Evolutionary conservation across 495 filamentous ascomycete species (phyloP).

Genomic region (Niebla homalea): DNA sequence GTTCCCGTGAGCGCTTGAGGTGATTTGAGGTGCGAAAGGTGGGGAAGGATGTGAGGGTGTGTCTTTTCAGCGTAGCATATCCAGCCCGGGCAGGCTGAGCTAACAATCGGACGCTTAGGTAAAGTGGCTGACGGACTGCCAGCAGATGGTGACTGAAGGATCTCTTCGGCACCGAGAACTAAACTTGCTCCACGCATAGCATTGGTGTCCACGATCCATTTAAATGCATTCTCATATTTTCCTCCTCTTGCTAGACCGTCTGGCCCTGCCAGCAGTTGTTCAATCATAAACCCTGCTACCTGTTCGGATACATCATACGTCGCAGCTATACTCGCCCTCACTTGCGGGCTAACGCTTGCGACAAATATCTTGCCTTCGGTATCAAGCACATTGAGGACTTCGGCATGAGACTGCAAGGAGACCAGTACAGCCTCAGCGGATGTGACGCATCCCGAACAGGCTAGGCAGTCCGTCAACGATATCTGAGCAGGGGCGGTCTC

Average conservation of each 20-base stretch:
- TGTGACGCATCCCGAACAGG: conserved; percentile 94
- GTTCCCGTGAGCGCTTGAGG: conserved; percentile 88
- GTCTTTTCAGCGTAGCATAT: conserved; percentile 98
- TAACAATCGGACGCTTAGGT: conserved; percentile 62
- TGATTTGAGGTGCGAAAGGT: conserved; percentile 82
- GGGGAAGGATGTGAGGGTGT: conserved; percentile 81
- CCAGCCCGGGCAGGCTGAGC: conserved; percentile 92
- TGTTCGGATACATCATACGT: conserved; percentile 58
- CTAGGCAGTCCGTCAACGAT: conserved; percentile 91
- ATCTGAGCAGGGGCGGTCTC: conserved; percentile 65
- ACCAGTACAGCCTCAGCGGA: conserved; percentile 93
- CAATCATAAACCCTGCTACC: conserved; percentile 68
- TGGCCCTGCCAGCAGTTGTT: conserved; percentile 60
- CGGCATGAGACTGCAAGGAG: conserved; percentile 77
- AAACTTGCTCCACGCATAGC: conserved; percentile 61
- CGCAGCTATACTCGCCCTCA: conserved; percentile 73
- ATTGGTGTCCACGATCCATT: conserved; percentile 81
- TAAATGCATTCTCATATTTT: conserved; percentile 60
- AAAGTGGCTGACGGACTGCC: conserved; percentile 15
- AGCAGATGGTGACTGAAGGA: conserved; percentile 29
- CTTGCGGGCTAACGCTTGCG: conserved; percentile 84
- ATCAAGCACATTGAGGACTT: conserved; percentile 76
- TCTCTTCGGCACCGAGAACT: conserved; percentile 70
- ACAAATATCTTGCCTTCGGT: conserved; percentile 62
- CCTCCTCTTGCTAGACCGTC: conserved; percentile 56